Evolutionary conservation across 805 yeast species (phyloP).

Genomic region (Metschnikowia gruessii): DNA sequence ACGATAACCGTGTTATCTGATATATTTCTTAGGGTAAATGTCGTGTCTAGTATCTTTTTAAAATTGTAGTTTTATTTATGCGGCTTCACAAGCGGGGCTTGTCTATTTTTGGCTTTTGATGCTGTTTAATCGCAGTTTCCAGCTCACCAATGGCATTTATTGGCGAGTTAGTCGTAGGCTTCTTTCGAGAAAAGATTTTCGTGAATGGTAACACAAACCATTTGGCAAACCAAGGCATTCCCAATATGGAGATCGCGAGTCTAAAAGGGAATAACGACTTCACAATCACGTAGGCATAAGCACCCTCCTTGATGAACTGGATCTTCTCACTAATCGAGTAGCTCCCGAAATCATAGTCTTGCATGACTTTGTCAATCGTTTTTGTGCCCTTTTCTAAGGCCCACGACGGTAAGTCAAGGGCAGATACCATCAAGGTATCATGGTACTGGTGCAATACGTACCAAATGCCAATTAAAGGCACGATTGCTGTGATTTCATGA

Average conservation of each 20-base stretch:
- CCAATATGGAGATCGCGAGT: constrained; percentile 45
- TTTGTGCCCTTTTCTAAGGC: constrained; percentile 57
- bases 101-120: constrained; percentile 24
- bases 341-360: constrained; percentile 31
- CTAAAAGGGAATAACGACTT: constrained; percentile 58
- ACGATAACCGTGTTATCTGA: background rate
- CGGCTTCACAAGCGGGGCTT: constrained; percentile 34
- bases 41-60: background rate
- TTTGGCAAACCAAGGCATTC: constrained; percentile 59
- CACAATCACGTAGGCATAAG: constrained; percentile 68
- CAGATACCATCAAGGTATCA: constrained; percentile 44
- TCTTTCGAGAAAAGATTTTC: constrained; percentile 14
- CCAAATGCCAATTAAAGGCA: constrained; percentile 69
- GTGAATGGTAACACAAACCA: constrained; percentile 48
- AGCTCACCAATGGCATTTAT: constrained; percentile 3
- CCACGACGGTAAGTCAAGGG: constrained; percentile 54
- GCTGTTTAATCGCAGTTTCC: constrained; percentile 8
- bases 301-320: constrained; percentile 63
- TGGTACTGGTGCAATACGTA: constrained; percentile 55
- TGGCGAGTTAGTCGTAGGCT: background rate
- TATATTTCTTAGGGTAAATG: background rate
- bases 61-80: no score
- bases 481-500: constrained; percentile 74
- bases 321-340: constrained; percentile 50
- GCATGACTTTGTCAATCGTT: constrained; percentile 53